Conservation (phyloP, 169 alveolate genomes). For the Eimeria falciformis region DNA sequence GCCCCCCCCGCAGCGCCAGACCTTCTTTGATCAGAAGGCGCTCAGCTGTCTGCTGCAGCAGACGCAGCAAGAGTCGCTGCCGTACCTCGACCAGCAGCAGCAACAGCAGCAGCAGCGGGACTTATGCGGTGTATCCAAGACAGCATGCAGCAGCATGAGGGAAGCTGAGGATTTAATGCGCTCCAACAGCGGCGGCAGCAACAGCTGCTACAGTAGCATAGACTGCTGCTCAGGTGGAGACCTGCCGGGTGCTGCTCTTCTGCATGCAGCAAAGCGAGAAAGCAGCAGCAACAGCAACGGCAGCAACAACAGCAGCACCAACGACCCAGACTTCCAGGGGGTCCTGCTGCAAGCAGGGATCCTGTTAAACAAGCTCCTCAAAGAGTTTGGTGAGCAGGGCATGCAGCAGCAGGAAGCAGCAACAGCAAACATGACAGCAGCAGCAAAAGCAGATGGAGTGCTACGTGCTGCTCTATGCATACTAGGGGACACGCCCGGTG, state of each 20-base stretch:
- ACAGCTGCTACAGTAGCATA: background rate
- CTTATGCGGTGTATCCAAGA: too few relatives aligned
- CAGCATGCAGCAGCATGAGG: background rate
- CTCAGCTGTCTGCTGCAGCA: constrained; percentile 1
- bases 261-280: background rate
- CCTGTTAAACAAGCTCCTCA: background rate
- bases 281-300: constrained; percentile 55
- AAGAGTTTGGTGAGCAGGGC: background rate
- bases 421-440: constrained; percentile 18
- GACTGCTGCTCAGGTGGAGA: background rate
- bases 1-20: constrained; percentile 12
- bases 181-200: constrained; percentile 47
- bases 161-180: constrained; percentile 20
- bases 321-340: background rate
- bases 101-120: constrained; percentile 34
- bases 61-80: background rate
- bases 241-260: background rate
- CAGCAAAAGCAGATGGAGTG: constrained; percentile 56
- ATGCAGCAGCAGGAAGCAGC: constrained; percentile 49
- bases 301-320: constrained; percentile 46
- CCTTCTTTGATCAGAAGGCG: constrained; percentile 11
- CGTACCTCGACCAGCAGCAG: constrained; percentile 40
- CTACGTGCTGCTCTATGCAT: constrained; percentile 55
- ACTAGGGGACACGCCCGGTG: background rate
- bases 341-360: background rate